phyloP scores from a whole-genome alignment of 2,329 filamentous ascomycete species.

The Pyrenochaeta sp. region DNA sequence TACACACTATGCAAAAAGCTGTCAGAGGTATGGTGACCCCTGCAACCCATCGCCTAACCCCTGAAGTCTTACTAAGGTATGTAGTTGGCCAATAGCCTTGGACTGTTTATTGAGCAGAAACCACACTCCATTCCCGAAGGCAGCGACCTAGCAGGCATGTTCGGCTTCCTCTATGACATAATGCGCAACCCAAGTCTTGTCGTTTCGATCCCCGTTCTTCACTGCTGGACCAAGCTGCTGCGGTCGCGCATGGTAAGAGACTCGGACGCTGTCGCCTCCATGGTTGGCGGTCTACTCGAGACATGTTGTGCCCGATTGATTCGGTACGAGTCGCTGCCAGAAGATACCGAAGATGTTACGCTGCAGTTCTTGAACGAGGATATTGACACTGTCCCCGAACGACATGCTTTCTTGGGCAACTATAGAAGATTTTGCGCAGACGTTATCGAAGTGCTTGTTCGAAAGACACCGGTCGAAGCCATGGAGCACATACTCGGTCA shows the following conservation, averaged over 20 bases:
- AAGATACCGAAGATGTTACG: constrained; percentile 81
- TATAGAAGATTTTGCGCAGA: constrained; percentile 90
- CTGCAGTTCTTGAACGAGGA: constrained; percentile 88
- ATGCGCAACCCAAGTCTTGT: constrained; percentile 87
- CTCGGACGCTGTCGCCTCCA: constrained; percentile 66
- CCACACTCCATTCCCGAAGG: constrained; percentile 71
- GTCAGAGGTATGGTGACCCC: constrained; percentile 72
- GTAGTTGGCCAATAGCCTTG: constrained; percentile 84
- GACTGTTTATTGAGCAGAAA: constrained; percentile 83
- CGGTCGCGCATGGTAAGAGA: constrained; percentile 73
- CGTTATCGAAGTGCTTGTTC: constrained; percentile 86
- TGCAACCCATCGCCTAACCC: constrained; percentile 1
- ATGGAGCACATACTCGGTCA: constrained; percentile 85
- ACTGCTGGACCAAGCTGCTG: constrained; percentile 87
- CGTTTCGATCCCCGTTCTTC: constrained; percentile 90
- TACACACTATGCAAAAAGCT: constrained; percentile 94
- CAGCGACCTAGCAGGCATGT: constrained; percentile 75
- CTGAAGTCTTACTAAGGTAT: constrained; percentile 24
- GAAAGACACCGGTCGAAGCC: constrained; percentile 82
- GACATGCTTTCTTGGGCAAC: constrained; percentile 94
- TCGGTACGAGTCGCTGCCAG: constrained; percentile 85
- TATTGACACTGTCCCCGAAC: constrained; percentile 91
- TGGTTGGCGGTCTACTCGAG: constrained; percentile 80
- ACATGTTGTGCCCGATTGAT: constrained; percentile 84
- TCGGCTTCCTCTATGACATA: constrained; percentile 80